Conservation (phyloP, 495 filamentous ascomycete genomes). For the Astrocystis sublimbata region DNA sequence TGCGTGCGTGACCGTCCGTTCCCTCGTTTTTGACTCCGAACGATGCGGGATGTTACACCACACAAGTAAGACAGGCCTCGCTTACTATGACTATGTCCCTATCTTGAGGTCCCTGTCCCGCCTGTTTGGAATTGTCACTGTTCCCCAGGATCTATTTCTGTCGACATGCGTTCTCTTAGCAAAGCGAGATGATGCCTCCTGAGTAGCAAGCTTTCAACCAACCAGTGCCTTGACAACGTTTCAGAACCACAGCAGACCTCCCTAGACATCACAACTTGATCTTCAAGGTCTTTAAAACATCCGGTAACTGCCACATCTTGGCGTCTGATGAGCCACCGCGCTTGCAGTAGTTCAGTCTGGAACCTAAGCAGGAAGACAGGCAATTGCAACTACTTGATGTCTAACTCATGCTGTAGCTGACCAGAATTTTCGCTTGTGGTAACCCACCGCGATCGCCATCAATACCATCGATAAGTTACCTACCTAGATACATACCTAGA, state of each 20-base stretch:
- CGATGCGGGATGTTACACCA: too few relatives aligned
- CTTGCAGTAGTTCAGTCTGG: neutral
- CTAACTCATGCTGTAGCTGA: too few relatives aligned
- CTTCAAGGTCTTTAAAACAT: neutral
- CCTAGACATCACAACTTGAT: neutral
- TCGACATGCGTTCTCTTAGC: neutral
- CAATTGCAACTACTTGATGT: neutral
- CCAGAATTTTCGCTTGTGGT: too few relatives aligned
- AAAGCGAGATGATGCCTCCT: too few relatives aligned
- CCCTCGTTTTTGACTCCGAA: neutral
- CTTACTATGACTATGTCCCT: too few relatives aligned
- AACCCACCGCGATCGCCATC: too few relatives aligned
- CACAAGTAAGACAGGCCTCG: neutral
- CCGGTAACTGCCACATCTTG: conserved; percentile 2
- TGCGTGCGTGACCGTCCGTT: neutral
- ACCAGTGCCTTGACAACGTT: conserved; percentile 1
- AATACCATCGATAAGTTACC: too few relatives aligned
- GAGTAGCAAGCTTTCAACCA: too few relatives aligned
- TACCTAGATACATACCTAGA: too few relatives aligned
- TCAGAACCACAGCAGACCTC: neutral
- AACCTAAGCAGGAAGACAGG: neutral
- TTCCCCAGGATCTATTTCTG: neutral
- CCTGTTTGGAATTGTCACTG: neutral
- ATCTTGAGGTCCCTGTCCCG: neutral
- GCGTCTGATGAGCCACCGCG: conserved; percentile 1